Evolutionary conservation across 1,139 yeast genomes (phyloP).

Genomic region (Spencermartinsiella ligniputridi): DNA sequence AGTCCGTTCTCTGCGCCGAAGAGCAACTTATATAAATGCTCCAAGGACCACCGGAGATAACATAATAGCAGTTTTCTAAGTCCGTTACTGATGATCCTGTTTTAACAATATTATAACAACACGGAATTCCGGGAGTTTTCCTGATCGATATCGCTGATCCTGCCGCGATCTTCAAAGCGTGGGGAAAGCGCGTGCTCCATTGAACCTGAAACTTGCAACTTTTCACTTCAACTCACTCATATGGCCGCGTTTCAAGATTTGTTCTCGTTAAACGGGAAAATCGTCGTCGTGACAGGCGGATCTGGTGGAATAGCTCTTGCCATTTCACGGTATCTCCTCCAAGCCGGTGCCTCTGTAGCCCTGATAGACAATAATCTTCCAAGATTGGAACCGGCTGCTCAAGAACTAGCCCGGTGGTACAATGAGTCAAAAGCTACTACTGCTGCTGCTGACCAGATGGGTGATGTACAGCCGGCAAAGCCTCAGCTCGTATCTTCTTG

Average conservation of each 20-base stretch:
- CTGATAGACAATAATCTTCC: conserved; percentile 66
- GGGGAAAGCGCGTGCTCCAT: too few species aligned
- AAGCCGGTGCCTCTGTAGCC: conserved; percentile 46
- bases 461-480: background rate
- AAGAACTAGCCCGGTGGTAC: conserved; percentile 54
- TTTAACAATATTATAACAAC: too few species aligned
- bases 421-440: conserved; percentile 12
- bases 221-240: too few species aligned
- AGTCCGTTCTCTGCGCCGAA: too few species aligned
- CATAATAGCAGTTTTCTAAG: too few species aligned
- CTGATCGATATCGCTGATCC: too few species aligned
- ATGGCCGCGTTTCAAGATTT: conserved; percentile 13
- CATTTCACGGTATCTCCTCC: conserved; percentile 32
- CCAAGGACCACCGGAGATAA: too few species aligned
- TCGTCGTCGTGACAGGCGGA: conserved; percentile 77
- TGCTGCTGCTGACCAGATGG: background rate
- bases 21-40: too few species aligned
- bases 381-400: conserved; percentile 53
- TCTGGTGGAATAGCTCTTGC: conserved; percentile 75
- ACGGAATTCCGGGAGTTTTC: too few species aligned
- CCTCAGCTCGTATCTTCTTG: conserved; percentile 49
- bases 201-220: too few species aligned
- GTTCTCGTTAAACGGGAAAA: conserved; percentile 55
- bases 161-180: too few species aligned
- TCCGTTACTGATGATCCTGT: too few species aligned